These are phyloP conservation scores for Erysimum pusillum DNA, from an alignment of 441 rosid genomes.

Conservation along the genomic window DNA sequence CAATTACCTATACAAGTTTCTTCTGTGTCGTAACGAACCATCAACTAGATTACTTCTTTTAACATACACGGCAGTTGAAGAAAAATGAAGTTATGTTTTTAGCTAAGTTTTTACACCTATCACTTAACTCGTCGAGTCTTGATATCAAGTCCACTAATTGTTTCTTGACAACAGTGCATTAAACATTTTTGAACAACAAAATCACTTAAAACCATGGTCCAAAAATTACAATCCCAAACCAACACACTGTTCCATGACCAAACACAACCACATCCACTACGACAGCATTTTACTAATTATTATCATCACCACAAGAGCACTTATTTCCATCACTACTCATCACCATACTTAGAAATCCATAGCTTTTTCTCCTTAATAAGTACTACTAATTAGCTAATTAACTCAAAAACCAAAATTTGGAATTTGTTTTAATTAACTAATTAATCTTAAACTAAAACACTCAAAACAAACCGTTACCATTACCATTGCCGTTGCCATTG, in stretches of 20 bases:
- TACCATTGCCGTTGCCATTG: slow-evolving; percentile 23
- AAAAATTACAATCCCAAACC: slow-evolving; percentile 9
- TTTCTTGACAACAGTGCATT: no score
- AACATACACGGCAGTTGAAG: no score
- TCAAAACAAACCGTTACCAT: slow-evolving; percentile 28
- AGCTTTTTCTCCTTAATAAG: not conserved
- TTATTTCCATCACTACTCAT: not conserved
- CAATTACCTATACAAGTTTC: no score
- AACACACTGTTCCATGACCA: slow-evolving; percentile 7
- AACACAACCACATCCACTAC: not conserved
- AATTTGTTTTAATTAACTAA: slow-evolving; percentile 24
- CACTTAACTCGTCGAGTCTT: no score
- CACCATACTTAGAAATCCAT: not conserved
- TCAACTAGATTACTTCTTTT: no score
- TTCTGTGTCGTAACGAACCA: no score
- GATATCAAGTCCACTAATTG: no score
- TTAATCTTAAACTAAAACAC: not conserved
- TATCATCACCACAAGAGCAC: slow-evolving; percentile 18
- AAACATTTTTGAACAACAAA: not conserved
- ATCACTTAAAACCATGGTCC: not conserved
- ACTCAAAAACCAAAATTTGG: slow-evolving; percentile 14
- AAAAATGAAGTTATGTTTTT: no score
- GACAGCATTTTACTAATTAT: slow-evolving; percentile 35
- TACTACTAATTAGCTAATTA: slow-evolving; percentile 16
- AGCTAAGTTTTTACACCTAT: no score